These are phyloP conservation scores for Trametopsis cervina DNA, from an alignment of 768 basidiomycete species.

Conservation along the genomic window DNA sequence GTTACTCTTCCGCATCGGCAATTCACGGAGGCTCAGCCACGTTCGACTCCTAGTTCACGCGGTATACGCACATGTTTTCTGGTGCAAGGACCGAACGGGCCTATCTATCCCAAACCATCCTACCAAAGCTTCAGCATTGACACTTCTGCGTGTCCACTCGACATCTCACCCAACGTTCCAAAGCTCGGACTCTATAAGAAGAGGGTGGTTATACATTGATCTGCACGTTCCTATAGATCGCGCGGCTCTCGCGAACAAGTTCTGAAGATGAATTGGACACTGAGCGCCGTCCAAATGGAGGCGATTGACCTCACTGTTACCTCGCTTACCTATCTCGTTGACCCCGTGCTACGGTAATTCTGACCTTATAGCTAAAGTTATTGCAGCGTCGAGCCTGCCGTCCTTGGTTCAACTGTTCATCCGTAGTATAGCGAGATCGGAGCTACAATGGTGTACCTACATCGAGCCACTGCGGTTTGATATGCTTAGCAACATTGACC, in stretches of 20 bases:
- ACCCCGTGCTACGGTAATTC: neutral
- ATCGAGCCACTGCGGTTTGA: too few relatives aligned
- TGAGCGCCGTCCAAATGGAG: neutral
- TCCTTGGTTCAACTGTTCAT: too few relatives aligned
- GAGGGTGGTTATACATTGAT: neutral
- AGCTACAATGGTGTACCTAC: too few relatives aligned
- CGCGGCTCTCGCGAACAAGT: neutral
- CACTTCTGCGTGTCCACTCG: neutral
- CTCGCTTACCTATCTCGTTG: neutral
- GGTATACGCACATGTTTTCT: constrained; percentile 6
- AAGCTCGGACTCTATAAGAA: neutral
- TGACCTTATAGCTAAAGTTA: neutral
- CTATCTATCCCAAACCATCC: neutral
- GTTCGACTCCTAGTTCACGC: constrained; percentile 7
- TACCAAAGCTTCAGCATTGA: neutral
- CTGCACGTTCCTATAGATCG: neutral
- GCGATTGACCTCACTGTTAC: neutral
- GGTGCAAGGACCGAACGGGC: neutral
- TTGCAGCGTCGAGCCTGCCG: neutral
- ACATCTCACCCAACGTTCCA: neutral
- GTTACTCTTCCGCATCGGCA: too few relatives aligned
- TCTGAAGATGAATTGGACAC: neutral
- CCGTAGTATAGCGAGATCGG: too few relatives aligned
- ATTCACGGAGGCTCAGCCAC: too few relatives aligned
- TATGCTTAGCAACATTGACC: too few relatives aligned